Conservation (phyloP, 306 rosid genomes). For the Cercis canadensis region DNA sequence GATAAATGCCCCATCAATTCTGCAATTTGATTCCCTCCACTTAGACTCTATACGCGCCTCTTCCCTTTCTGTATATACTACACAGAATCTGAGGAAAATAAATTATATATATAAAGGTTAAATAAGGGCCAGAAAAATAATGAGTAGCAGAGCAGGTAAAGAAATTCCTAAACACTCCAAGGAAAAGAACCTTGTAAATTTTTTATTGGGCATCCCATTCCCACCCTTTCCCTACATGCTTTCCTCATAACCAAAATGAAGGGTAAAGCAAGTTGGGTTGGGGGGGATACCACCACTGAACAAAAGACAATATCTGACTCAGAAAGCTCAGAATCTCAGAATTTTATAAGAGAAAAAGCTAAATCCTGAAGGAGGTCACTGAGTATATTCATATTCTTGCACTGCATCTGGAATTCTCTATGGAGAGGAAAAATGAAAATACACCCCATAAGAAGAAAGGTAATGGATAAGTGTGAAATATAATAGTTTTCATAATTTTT, state of each 20-base stretch:
- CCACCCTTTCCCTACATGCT: constrained; percentile 30
- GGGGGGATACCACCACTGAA: constrained; percentile 45
- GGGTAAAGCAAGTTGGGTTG: constrained; percentile 47
- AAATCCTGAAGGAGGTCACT: constrained; percentile 29
- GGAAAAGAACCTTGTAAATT: constrained; percentile 18
- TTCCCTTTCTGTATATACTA: constrained; percentile 3
- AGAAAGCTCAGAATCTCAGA: constrained; percentile 65
- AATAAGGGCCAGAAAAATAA: constrained; percentile 28
- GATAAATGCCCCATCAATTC: constrained; percentile 72
- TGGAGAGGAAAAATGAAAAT: background rate
- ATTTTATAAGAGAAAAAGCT: constrained; percentile 40
- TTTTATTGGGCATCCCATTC: constrained; percentile 1
- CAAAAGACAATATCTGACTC: constrained; percentile 71
- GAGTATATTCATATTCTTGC: constrained; percentile 34
- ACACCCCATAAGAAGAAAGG: background rate
- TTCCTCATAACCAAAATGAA: constrained; percentile 40
- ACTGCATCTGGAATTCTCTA: constrained; percentile 2
- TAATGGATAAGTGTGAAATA: too few species aligned
- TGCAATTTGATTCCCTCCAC: constrained; percentile 23
- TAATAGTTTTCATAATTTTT: background rate
- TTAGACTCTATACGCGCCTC: constrained; percentile 2
- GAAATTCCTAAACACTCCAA: constrained; percentile 42
- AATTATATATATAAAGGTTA: background rate
- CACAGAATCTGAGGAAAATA: constrained; percentile 44
- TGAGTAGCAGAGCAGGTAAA: constrained; percentile 48